Base-by-base conservation (phyloP, 2,329 filamentous ascomycete species). In the Bipolaris cookei region DNA sequence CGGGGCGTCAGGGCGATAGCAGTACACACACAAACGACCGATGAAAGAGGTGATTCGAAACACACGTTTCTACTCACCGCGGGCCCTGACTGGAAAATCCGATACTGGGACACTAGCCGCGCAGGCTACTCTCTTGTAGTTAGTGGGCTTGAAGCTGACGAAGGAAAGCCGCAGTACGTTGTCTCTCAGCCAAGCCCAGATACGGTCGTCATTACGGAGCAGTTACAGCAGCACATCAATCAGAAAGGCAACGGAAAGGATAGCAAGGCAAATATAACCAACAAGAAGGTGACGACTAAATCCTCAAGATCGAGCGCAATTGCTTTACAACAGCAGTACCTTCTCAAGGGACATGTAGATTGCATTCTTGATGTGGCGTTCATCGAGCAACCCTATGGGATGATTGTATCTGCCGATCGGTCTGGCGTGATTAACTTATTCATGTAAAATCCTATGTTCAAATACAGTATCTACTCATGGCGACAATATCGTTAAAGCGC, bases 361-460 rank as follows among this genome's bases (percentile, higher is more conserved):
- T 88, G 88, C 3, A 88, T 99, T 57, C 85, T 90, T 70, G 94
- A 98, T 78, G 88, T 97, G 65, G 90, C 90, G n/a, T 79, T 98
- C 71, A 76, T 99, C 65, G 92, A 97, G 79, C 83, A 86, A 63
- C 95, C 95, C 20, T 97, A 96, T 76, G 90, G 90, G 4, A 97
- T 97, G 91, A 90, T 93, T 32, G 83, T 98, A 48, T 96, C 90
- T 64, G 93, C 90, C 52, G 95, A 99, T 80, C 83, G 94, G 67
- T 90, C 89, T 37, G 95, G 95, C 0, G 88, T 94, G 74, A 87
- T 98, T 43, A 96, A 95, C 82, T 88, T 97, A 50, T 96, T 87
- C 74, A 84, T 86, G 72, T 88, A 74, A 50, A n/a, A n/a, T n/a
- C n/a, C n/a, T 30, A 30, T 30, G 10, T 30, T 30, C 28, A 30